These are phyloP conservation scores for Phytophthora cactorum DNA, from an alignment of 352 stramenopile genomes.

Conservation along the genomic window DNA sequence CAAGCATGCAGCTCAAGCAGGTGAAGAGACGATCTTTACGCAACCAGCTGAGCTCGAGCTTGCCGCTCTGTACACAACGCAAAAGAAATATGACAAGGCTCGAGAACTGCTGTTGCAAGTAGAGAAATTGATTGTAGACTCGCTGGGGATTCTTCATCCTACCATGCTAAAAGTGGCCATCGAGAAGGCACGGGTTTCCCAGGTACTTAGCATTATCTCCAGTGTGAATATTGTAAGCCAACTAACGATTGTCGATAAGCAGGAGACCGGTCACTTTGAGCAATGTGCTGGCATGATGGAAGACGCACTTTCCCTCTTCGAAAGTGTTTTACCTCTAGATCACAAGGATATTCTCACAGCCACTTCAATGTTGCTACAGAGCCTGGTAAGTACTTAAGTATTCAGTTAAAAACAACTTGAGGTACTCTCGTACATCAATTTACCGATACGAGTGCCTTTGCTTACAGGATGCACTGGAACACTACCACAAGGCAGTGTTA, in stretches of 20 bases:
- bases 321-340: conserved; percentile 44
- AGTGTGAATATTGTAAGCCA: not conserved
- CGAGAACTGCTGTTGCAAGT: conserved; percentile 38
- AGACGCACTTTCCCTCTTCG: conserved; percentile 42
- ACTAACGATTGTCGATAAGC: not conserved
- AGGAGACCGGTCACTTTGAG: conserved; percentile 40
- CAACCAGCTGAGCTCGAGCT: conserved; percentile 61
- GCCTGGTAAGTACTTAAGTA: conserved; percentile 40
- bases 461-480: conserved; percentile 16
- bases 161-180: conserved; percentile 68
- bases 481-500: conserved; percentile 35
- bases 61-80: conserved; percentile 58
- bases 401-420: not conserved
- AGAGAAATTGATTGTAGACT: conserved; percentile 36
- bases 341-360: conserved; percentile 51
- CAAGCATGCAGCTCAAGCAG: conserved; percentile 44
- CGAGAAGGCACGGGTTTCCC: conserved; percentile 37
- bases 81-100: conserved; percentile 66
- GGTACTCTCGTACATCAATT: too few relatives aligned
- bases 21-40: conserved; percentile 51
- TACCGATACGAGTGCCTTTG: not conserved
- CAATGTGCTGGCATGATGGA: conserved; percentile 31
- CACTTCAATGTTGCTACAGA: conserved; percentile 46
- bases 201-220: conserved; percentile 19
- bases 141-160: conserved; percentile 54